Base-by-base conservation (phyloP, 352 stramenopile species). In the Aphanomyces astaci region DNA sequence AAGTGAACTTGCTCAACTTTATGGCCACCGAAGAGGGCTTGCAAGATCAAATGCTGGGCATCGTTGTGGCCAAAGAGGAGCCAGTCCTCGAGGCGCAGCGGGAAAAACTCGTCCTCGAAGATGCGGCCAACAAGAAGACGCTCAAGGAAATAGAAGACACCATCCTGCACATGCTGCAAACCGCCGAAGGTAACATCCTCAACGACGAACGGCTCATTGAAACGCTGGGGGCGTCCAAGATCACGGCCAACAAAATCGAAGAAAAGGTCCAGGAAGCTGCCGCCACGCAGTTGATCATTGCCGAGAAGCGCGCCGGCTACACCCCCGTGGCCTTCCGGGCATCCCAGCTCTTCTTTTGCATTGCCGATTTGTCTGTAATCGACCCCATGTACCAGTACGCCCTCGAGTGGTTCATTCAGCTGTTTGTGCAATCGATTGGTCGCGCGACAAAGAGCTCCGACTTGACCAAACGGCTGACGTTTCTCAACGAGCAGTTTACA, bases 371-470 rank as follows among this genome's bases (percentile, higher is more conserved):
- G 24, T 86, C 81, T 3, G 82, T 92, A 22, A 93, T 98, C 19
- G 94, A 98, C 55, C 94, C 94, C 1, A 98, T 98, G 95, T 98
- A 98, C 74, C 88, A 98, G 77, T 98, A 98, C 77, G 92, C 87
- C 17, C 86, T 98, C 28, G 87, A 97, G 62, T 98, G 93, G 92
- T 98, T 98, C 73, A 98, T 97, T 72, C 94, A 95, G 49, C 76
- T 98, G 22, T 98, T 98, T 67, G 81, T 96, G 36, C 88, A 94
- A 43, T 86, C 94, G 2, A 97, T 98, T 64, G 77, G 82, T 11
- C 80, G 89, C 7, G 90, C 93, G 0, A 82, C 92, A 32, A 94
- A 89, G 52, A 73, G 83, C 3, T 66, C 80, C 0, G 73, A 88
- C 15, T 71, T 98, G 24, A 77, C 88, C 7, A 81, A 90, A 3